Percentiles rank a stretch among this genome's conserved stretches.
Evolutionary conservation across 2,329 filamentous ascomycete species (phyloP).

Genomic region (Aspergillus sp.): DNA sequence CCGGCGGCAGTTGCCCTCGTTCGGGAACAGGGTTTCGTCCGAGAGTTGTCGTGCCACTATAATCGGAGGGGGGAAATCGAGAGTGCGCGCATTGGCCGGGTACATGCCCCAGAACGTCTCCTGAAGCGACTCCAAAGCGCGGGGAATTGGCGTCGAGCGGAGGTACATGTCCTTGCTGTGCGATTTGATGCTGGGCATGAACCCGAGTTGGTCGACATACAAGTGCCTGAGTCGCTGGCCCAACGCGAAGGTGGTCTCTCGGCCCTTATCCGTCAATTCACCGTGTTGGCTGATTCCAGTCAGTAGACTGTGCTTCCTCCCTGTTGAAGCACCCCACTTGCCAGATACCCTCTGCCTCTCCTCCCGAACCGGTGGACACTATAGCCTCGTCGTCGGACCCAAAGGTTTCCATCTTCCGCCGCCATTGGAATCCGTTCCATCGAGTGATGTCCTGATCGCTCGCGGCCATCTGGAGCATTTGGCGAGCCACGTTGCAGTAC

Average conservation of each 20-base stretch:
- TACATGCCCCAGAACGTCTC: slow-evolving; percentile 69
- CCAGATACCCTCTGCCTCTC: slow-evolving; percentile 72
- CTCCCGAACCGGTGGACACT: slow-evolving; percentile 56
- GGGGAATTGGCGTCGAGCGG: slow-evolving; percentile 63
- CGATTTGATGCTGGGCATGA: slow-evolving; percentile 53
- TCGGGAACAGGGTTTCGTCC: slow-evolving; percentile 73
- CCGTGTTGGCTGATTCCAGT: slow-evolving; percentile 38
- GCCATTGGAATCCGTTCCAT: slow-evolving; percentile 53
- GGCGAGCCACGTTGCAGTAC: slow-evolving; percentile 71
- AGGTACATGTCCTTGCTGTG: slow-evolving; percentile 58
- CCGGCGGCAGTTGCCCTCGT: slow-evolving; percentile 63
- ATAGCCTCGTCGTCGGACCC: slow-evolving; percentile 59
- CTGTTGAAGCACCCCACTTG: slow-evolving; percentile 37
- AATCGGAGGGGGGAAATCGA: slow-evolving; percentile 51
- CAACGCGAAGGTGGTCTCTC: slow-evolving; percentile 60
- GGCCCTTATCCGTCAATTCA: slow-evolving; percentile 66
- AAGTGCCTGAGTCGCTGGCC: slow-evolving; percentile 59
- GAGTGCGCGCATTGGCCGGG: slow-evolving; percentile 44
- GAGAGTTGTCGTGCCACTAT: slow-evolving; percentile 55
- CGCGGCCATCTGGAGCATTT: slow-evolving; percentile 56
- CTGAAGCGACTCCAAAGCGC: slow-evolving; percentile 68
- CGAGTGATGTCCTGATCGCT: slow-evolving; percentile 42
- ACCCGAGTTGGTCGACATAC: slow-evolving; percentile 65
- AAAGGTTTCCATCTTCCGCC: slow-evolving; percentile 75
- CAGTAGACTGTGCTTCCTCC: slow-evolving; percentile 1